phyloP scores from a whole-genome alignment of 805 yeast species.

The Yamadazyma kitorensis region DNA sequence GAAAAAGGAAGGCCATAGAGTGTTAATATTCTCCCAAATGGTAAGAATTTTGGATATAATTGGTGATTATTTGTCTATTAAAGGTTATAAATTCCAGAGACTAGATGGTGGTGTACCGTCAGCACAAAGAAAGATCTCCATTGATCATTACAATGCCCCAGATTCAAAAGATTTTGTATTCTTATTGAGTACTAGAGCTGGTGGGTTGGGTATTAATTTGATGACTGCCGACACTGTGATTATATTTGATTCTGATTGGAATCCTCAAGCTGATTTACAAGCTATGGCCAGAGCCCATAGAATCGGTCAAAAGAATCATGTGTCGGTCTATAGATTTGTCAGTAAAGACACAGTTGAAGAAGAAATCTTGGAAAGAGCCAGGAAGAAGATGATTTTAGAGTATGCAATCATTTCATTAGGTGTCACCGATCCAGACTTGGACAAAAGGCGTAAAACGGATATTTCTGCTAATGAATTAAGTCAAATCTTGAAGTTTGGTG shows the following conservation, averaged over 20 bases:
- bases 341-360: conserved; percentile 98
- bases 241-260: conserved; percentile 98
- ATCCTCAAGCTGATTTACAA: conserved; percentile 98
- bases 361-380: conserved; percentile 92
- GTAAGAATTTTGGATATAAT: conserved; percentile 92
- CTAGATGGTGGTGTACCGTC: conserved; percentile 97
- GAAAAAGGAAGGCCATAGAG: conserved; percentile 93
- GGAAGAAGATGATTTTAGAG: conserved; percentile 97
- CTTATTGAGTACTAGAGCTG: conserved; percentile 91
- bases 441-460: conserved; percentile 51
- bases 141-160: conserved; percentile 94
- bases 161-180: conserved; percentile 91
- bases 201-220: conserved; percentile 96
- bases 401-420: conserved; percentile 97
- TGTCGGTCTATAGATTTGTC: conserved; percentile 95
- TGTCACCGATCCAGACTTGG: conserved; percentile 71
- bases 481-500: conserved; percentile 95
- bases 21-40: conserved; percentile 94
- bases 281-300: conserved; percentile 99
- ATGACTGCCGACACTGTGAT: conserved; percentile 99
- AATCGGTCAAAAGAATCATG: conserved; percentile 99
- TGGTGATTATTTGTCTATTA: conserved; percentile 86
- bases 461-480: conserved; percentile 83
- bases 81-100: conserved; percentile 86
- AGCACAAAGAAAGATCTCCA: conserved; percentile 86